A percentile compares a stretch with the other conserved stretches of the same genome.
phyloP scores from a whole-genome alignment of 2,329 filamentous ascomycete species.

The Pseudogymnoascus pannorum region DNA sequence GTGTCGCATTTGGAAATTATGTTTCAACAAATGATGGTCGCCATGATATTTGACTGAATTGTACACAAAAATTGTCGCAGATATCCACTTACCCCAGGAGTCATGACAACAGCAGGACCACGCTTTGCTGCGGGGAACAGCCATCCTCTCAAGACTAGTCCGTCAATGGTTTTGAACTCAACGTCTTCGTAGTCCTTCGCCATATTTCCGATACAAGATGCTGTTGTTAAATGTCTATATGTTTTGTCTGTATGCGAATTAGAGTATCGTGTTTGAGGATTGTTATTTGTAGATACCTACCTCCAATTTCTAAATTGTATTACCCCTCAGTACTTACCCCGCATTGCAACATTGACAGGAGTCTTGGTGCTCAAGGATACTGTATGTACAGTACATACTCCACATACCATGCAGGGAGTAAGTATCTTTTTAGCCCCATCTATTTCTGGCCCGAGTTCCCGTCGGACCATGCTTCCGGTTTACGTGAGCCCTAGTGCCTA shows the following conservation, averaged over 20 bases:
- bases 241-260: background rate
- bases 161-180: conserved; percentile 20
- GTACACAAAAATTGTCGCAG: background rate
- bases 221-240: background rate
- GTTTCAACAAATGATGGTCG: background rate
- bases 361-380: background rate
- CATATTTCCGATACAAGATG: background rate
- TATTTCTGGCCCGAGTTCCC: background rate
- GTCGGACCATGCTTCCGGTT: background rate
- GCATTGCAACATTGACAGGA: background rate
- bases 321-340: background rate
- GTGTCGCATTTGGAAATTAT: background rate
- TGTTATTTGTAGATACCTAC: background rate
- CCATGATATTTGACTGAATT: background rate
- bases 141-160: conserved; percentile 22
- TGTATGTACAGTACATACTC: background rate
- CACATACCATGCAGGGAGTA: too few species aligned
- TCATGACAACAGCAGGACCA: conserved; percentile 14
- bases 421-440: background rate
- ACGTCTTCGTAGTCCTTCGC: conserved; percentile 14
- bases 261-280: background rate
- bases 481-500: background rate
- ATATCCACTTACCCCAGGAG: conserved; percentile 15
- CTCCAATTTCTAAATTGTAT: too few species aligned
- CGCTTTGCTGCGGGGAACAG: conserved; percentile 15